Conservation (phyloP, 2,329 filamentous ascomycete species). For the Aureobasidium melanogenum region DNA sequence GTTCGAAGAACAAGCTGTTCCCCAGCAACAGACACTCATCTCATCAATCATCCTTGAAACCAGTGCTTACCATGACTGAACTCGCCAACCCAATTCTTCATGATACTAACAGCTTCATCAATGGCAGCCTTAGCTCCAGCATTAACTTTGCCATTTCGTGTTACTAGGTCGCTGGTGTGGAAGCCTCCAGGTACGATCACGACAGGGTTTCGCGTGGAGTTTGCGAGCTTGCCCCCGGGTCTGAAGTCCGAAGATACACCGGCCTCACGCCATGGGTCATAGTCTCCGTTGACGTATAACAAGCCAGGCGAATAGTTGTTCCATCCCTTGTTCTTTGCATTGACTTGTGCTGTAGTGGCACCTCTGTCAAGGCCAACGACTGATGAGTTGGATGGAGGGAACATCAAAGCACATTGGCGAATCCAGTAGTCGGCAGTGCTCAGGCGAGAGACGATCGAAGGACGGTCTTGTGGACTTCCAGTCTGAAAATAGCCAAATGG, state of each 20-base stretch:
- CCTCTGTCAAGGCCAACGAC: constrained; percentile 42
- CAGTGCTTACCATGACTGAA: constrained; percentile 21
- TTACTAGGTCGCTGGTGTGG: constrained; percentile 48
- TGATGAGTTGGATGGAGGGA: constrained; percentile 43
- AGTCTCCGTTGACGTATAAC: constrained; percentile 51
- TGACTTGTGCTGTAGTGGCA: constrained; percentile 41
- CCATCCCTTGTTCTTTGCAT: constrained; percentile 51
- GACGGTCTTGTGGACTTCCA: constrained; percentile 37
- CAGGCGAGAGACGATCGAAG: constrained; percentile 45
- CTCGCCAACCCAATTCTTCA: constrained; percentile 47
- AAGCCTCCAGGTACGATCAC: constrained; percentile 45
- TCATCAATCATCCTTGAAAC: not conserved
- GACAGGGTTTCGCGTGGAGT: constrained; percentile 41
- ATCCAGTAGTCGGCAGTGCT: constrained; percentile 45
- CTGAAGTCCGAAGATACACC: constrained; percentile 45
- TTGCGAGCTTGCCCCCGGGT: constrained; percentile 44
- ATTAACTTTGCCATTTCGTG: constrained; percentile 40
- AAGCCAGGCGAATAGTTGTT: constrained; percentile 40
- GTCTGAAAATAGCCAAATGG: constrained; percentile 52
- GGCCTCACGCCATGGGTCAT: constrained; percentile 51
- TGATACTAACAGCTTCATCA: constrained; percentile 40
- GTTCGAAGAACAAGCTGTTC: not conserved
- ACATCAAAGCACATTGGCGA: constrained; percentile 47
- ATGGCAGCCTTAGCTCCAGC: constrained; percentile 41
- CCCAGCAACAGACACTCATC: not conserved